Evolutionary conservation across 768 basidiomycete species (phyloP), one percentile per base, ranked within the genome.

Genomic region (Pholiota conissans): DNA sequence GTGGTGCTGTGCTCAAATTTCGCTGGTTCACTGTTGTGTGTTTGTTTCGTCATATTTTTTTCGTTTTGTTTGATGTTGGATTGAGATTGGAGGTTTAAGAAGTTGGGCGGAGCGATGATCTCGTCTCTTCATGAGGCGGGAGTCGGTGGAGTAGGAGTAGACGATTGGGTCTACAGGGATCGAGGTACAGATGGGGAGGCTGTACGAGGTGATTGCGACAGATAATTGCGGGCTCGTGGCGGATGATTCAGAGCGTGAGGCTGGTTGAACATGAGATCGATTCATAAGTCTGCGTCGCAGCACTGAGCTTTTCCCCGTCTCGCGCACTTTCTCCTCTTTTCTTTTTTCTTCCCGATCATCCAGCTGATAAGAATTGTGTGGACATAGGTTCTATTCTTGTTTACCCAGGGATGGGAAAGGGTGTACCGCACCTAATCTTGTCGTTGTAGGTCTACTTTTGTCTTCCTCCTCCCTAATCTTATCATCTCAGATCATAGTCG

Each of bases 1-100:
- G 55, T 56, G 55, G 55, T 56, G 29, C 30, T 56, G 55, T 37
- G 55, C 29, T 49, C 18, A 56, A 29, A 56, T 56, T 11, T 8
- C 8, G 40, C 18, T 37, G 50, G 49, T 52, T 52, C 30, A 39
- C 26, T 61, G 59, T 16, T 20, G 9, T 9, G 20, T 30, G 29
- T 24, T 50, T 24, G 4, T 27, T 49, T 24, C 30, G 5, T 24
- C 10, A 10, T n/a, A 5, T 30, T 32, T 50, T n/a, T 13, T 3
- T 50, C 34, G 42, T 45, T 45, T 45, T 11, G 42, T 45, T n/a
- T n/a, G n/a, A n/a, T 45, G 42, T 20, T 10, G 6, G 3, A 24
- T 42, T 24, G 42, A 6, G 42, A 45, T 10, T 11, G 22, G 22
- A 45, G 42, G 40, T 20, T 2, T 24, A 22, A 5, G 42, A 13